phyloP scores from a whole-genome alignment of 768 basidiomycete species.

The Boletus rex-veris region DNA sequence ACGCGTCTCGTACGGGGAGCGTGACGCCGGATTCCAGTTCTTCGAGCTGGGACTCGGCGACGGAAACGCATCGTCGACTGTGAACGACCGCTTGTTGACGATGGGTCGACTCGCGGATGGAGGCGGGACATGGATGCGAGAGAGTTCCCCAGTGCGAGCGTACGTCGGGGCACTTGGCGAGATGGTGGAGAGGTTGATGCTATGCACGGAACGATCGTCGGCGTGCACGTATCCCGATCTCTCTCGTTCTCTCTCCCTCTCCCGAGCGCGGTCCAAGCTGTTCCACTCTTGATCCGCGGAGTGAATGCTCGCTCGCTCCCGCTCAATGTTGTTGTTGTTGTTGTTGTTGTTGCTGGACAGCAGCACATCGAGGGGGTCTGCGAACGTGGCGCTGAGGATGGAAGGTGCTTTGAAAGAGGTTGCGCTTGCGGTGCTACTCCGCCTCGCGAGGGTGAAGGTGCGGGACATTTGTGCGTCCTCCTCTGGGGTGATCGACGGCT shows the following conservation, averaged over 20 bases:
- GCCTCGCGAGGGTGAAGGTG: slow-evolving; percentile 41
- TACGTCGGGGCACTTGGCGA: slow-evolving; percentile 18
- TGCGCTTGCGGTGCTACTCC: slow-evolving; percentile 49
- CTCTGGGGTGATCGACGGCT: slow-evolving; percentile 43
- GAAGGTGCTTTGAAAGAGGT: slow-evolving; percentile 44
- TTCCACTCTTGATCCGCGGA: slow-evolving; percentile 29
- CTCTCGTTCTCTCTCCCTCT: slow-evolving; percentile 24
- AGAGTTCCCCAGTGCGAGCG: slow-evolving; percentile 6
- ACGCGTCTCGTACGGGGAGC: slow-evolving; percentile 27
- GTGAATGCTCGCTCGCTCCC: slow-evolving; percentile 27
- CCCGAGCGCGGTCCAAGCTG: slow-evolving; percentile 22
- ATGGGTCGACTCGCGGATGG: slow-evolving; percentile 33
- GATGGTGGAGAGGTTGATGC: not conserved
- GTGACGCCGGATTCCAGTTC: slow-evolving; percentile 19
- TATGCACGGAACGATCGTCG: slow-evolving; percentile 24
- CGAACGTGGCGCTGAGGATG: slow-evolving; percentile 38
- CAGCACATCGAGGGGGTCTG: slow-evolving; percentile 20
- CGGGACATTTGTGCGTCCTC: slow-evolving; percentile 42
- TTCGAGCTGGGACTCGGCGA: slow-evolving; percentile 20
- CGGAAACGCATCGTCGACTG: slow-evolving; percentile 23
- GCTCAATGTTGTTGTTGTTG: slow-evolving; percentile 14
- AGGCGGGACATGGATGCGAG: slow-evolving; percentile 20
- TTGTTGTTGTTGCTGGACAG: not conserved
- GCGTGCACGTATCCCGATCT: slow-evolving; percentile 9
- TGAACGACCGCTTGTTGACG: slow-evolving; percentile 27